Percentiles rank a stretch among this genome's conserved stretches.
Evolutionary conservation across 371 early-diverging fungal genomes (phyloP).

Genomic region (Batkoa obscura): DNA sequence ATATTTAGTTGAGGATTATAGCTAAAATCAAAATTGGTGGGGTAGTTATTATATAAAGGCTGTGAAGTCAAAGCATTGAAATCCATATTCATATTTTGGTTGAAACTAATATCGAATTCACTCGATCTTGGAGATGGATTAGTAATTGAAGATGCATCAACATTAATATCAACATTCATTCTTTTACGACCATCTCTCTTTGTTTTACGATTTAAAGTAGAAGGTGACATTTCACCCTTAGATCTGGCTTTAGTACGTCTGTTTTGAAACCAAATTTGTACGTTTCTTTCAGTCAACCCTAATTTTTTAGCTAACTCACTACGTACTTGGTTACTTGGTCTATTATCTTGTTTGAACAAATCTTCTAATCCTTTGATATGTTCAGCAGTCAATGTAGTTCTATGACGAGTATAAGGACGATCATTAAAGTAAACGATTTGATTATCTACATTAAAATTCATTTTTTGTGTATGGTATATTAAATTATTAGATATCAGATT

Average conservation of each 20-base stretch:
- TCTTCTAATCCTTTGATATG: conserved; percentile 27
- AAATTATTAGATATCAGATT: too few species aligned
- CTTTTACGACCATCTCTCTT: not conserved
- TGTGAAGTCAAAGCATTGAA: too few species aligned
- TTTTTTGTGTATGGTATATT: too few species aligned
- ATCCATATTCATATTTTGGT: too few species aligned
- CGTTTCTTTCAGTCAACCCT: conserved; percentile 13
- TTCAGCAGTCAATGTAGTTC: not conserved
- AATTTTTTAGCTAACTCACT: conserved; percentile 9
- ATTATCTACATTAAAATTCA: too few species aligned
- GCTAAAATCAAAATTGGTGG: too few species aligned
- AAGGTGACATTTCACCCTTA: not conserved
- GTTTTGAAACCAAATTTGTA: conserved; percentile 15
- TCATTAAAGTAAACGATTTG: too few species aligned
- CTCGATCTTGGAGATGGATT: not conserved
- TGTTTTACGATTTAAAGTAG: not conserved
- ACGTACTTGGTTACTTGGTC: conserved; percentile 38
- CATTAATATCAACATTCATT: not conserved
- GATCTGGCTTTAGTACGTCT: conserved; percentile 12
- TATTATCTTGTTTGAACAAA: conserved; percentile 39
- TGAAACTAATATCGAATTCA: too few species aligned
- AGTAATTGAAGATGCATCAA: not conserved
- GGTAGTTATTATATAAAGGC: too few species aligned
- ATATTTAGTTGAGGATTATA: too few species aligned
- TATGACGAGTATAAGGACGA: not conserved